Evolutionary conservation across 1,284 basidiomycete genomes (phyloP).

Genomic region (Ceratobasidium sp.): DNA sequence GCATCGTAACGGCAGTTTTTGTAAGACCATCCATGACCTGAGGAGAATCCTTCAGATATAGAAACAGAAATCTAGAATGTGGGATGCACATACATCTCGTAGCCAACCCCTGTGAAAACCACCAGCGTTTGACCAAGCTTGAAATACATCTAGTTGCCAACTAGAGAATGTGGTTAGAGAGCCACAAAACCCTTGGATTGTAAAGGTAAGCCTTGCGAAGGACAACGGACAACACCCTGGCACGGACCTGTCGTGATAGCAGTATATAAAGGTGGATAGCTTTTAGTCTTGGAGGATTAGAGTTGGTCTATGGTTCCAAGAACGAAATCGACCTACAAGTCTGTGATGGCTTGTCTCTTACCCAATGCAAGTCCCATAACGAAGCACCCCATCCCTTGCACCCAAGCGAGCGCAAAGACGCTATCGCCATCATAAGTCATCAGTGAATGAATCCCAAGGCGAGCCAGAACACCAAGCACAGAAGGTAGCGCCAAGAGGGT

Average conservation of each 20-base stretch:
- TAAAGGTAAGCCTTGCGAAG: constrained; percentile 1
- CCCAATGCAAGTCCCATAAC: constrained; percentile 83
- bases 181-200: constrained; percentile 83
- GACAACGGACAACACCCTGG: background rate
- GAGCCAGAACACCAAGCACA: constrained; percentile 76
- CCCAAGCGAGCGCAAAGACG: constrained; percentile 85
- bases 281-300: constrained; percentile 48
- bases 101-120: constrained; percentile 69
- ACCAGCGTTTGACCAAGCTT: constrained; percentile 78
- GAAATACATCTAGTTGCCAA: constrained; percentile 90
- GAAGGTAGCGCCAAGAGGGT: constrained; percentile 76
- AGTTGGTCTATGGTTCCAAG: background rate
- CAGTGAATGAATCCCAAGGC: constrained; percentile 75
- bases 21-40: constrained; percentile 87
- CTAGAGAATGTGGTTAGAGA: constrained; percentile 95
- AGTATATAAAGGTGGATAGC: constrained; percentile 86
- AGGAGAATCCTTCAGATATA: constrained; percentile 19
- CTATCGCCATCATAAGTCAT: constrained; percentile 72
- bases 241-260: constrained; percentile 80
- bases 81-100: constrained; percentile 66
- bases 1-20: constrained; percentile 78
- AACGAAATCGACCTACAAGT: constrained; percentile 66
- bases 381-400: constrained; percentile 87
- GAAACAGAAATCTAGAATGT: background rate
- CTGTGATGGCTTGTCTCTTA: constrained; percentile 70